Evolutionary conservation across 352 stramenopile species (phyloP).

Genomic region (Phytophthora kernoviae): DNA sequence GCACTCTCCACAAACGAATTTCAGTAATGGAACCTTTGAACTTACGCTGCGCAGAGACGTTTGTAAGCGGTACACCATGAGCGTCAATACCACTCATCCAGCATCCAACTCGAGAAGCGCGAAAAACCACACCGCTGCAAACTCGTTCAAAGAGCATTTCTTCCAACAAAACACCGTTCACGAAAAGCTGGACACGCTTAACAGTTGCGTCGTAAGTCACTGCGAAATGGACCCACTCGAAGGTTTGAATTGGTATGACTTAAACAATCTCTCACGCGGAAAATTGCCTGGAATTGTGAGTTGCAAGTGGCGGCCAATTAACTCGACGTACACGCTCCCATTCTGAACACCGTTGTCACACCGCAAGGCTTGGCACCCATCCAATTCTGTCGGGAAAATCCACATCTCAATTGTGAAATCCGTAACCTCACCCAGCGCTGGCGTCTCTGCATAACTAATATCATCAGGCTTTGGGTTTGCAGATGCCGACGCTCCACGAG

Average conservation of each 20-base stretch:
- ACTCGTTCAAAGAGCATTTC: constrained; percentile 49
- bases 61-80: constrained; percentile 38
- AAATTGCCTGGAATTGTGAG: constrained; percentile 74
- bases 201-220: constrained; percentile 49
- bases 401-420: constrained; percentile 86
- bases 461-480: constrained; percentile 49
- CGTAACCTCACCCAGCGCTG: constrained; percentile 56
- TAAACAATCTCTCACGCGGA: constrained; percentile 76
- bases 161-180: constrained; percentile 58
- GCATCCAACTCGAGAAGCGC: constrained; percentile 64
- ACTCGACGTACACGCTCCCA: constrained; percentile 76
- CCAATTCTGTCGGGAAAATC: constrained; percentile 71
- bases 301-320: constrained; percentile 70
- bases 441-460: constrained; percentile 70
- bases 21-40: constrained; percentile 82
- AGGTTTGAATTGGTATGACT: constrained; percentile 50
- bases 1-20: constrained; percentile 70
- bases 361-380: constrained; percentile 66
- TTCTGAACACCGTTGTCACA: constrained; percentile 76
- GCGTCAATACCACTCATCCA: constrained; percentile 65
- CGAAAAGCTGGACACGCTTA: constrained; percentile 41
- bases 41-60: constrained; percentile 47
- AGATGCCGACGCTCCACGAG: constrained; percentile 20
- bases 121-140: constrained; percentile 51
- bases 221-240: constrained; percentile 76